Evolutionary conservation across 805 yeast species (phyloP).

Genomic region (Saccharomyces cerevisiae): DNA sequence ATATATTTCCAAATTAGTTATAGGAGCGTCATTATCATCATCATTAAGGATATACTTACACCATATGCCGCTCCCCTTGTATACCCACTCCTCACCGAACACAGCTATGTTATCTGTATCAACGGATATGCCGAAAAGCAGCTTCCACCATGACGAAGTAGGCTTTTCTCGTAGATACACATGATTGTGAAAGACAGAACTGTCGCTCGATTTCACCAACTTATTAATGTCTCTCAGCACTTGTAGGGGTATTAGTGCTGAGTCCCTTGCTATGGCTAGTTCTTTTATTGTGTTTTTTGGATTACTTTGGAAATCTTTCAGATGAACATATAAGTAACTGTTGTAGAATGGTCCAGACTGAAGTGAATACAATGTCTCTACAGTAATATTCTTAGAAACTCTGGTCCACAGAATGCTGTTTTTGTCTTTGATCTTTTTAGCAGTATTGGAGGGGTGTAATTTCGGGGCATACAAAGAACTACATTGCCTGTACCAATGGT

Average conservation of each 20-base stretch:
- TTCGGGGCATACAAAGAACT: constrained; percentile 13
- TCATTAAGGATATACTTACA: constrained; percentile 35
- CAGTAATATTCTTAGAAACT: constrained; percentile 19
- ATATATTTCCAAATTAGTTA: constrained; percentile 42
- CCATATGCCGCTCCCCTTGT: constrained; percentile 48
- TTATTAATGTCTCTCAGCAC: constrained; percentile 30
- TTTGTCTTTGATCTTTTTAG: background rate
- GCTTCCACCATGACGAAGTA: background rate
- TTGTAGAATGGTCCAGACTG: constrained; percentile 14
- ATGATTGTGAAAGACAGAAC: constrained; percentile 23
- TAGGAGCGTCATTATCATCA: constrained; percentile 23
- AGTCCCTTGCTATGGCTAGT: constrained; percentile 35
- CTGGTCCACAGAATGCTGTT: constrained; percentile 19
- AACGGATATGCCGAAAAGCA: background rate
- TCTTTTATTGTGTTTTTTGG: constrained; percentile 35
- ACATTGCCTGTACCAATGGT: constrained; percentile 26
- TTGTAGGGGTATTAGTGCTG: constrained; percentile 31
- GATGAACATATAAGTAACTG: constrained; percentile 26
- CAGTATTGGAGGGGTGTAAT: background rate
- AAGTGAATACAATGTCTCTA: constrained; percentile 10
- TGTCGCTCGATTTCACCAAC: constrained; percentile 26
- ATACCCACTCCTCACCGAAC: constrained; percentile 33
- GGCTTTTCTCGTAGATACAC: constrained; percentile 10
- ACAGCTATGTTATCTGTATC: constrained; percentile 7
- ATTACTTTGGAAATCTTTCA: constrained; percentile 5